Conservation (phyloP, 306 rosid species). For the Fagus sylvatica region DNA sequence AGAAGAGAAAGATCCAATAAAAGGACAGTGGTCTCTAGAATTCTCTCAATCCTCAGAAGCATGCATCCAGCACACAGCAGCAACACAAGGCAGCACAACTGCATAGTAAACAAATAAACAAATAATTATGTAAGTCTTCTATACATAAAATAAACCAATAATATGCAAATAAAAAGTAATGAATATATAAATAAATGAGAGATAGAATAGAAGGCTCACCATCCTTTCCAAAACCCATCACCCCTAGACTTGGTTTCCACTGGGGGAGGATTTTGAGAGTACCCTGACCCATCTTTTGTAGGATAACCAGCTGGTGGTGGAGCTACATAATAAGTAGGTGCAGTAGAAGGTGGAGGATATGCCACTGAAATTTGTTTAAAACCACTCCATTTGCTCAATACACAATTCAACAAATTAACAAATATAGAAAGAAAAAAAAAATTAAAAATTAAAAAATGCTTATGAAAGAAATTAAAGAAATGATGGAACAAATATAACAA, state of each 20-base stretch:
- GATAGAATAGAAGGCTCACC: constrained; percentile 38
- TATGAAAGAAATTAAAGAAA: no score
- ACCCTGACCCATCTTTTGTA: constrained; percentile 37
- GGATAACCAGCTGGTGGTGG: constrained; percentile 80
- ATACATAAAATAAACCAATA: background rate
- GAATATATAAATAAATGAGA: background rate
- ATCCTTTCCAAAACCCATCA: constrained; percentile 88
- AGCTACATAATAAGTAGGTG: constrained; percentile 32
- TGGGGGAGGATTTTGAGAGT: constrained; percentile 28
- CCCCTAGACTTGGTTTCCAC: constrained; percentile 66
- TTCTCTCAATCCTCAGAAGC: constrained; percentile 42
- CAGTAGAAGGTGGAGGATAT: constrained; percentile 41
- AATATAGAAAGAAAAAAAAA: no score
- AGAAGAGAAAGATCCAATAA: background rate
- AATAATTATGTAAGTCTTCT: background rate
- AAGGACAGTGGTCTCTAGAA: background rate
- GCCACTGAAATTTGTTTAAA: background rate
- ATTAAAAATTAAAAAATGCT: no score
- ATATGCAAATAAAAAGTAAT: no score
- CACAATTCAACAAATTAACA: background rate
- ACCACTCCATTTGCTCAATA: background rate
- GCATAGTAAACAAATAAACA: constrained; percentile 10
- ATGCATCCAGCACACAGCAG: constrained; percentile 66
- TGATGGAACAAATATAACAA: no score
- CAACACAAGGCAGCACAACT: constrained; percentile 33